Base-by-base conservation (phyloP, 352 stramenopile genomes). In the Globisporangium splendens region DNA sequence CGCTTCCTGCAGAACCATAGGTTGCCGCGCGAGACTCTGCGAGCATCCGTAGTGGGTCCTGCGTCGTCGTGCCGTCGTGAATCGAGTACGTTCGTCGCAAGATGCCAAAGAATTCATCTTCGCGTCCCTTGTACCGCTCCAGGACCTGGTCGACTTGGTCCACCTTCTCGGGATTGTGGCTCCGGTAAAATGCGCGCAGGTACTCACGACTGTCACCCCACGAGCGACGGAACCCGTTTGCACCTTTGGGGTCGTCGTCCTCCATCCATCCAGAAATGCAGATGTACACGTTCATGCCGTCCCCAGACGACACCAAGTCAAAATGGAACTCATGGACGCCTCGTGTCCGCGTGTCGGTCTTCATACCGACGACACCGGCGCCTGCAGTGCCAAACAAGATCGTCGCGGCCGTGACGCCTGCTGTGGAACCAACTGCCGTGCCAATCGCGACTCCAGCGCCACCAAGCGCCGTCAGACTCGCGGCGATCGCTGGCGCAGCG, bases 251-350 rank as follows among this genome's bases (percentile, higher is more conserved):
- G 17, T 92, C 81, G 14, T 95, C 80, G 31, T 93, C 73, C 47
- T 95, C 86, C 17, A 95, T 63, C 86, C 86, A 95, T 0, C 86
- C 86, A 7, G 82, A 88, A 18, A 95, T 61, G 58, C 86, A 95
- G 59, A 95, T 89, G 70, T 95, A 95, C 31, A 95, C 86, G 46
- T 92, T 91, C 86, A 95, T 93, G 21, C 86, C 79, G 42, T 92
- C 81, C 39, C 86, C 86, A 0, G 83, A 70, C 12, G 86, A 88
- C 11, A 95, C 66, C 20, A 95, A 68, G 58, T 95, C 83, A 54
- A 95, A 95, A 42, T 73, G 69, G 56, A 95, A 92, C 43, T 93
- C 77, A 44, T 92, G 81, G 0, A 95, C 83, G 1, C 83, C 82
- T 35, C 78, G 69, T 1, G 83, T 93, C 11, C 86, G 70, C 0